Evolutionary conservation across 495 filamentous ascomycete genomes (phyloP), one percentile per base, ranked within the genome.

Genomic region (Aspergillus conjunctus): DNA sequence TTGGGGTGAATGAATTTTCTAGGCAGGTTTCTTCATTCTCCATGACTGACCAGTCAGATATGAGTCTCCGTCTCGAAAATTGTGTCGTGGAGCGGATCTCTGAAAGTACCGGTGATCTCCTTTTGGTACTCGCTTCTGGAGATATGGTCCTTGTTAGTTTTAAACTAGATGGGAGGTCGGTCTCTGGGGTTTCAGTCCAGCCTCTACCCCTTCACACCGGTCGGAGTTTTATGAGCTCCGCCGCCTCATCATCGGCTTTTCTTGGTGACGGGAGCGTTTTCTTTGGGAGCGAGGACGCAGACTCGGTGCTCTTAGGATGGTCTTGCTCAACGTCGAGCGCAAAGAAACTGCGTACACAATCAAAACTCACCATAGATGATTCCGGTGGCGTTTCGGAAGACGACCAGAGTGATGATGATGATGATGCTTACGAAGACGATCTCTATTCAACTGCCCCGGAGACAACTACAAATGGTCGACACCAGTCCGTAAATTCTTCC

Each of bases 1-100:
- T 98, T 41, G 93, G 88, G n/a, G 91, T 98, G 65, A 98, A 98
- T 67, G 85, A 88, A 26, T 95, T 96, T 73, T 85, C 91, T 10
- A 89, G 86, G 66, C 80, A 88, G 56, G 80, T 83, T 49, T 97
- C 93, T 10, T 81, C 87, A 3, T 97, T 97, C 66, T 75, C 83
- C 4, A 85, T 98, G 71, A 79, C 82, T 9, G 94, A 98, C 71
- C 94, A 97, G 70, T 90, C 89, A 1, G 85, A 92, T 55, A 76
- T 98, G 56, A 80, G 81, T 12, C 80, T 97, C 59, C 89, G 85
- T 43, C 78, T 98, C 0, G 94, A 98, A 73, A 85, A 84, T n/a
- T 93, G 91, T 66, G 74, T 82, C 22, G 81, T 97, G 53, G 91
- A 93, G 59, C 83, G 87, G 51, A 80, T 98, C 11, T 87, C 85